Evolutionary conservation across 2,329 filamentous ascomycete genomes (phyloP), one percentile per base, ranked within the genome.

Genomic region (Fusarium euwallaceae): DNA sequence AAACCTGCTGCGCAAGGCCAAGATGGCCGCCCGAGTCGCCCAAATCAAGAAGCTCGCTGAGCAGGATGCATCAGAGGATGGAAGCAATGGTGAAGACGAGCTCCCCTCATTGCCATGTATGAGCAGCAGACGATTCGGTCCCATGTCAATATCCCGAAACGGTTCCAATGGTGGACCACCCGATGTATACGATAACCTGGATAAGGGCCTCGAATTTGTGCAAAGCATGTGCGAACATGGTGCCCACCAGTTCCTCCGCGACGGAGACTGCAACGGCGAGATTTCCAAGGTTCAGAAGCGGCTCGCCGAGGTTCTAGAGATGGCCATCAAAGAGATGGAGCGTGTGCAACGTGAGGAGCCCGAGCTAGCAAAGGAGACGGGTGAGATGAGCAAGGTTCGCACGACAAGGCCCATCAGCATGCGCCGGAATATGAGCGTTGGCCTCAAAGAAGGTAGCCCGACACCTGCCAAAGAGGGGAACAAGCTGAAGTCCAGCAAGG

Each of bases 211-310:
- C 27, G 95, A 98, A 80, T 90, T 90, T 73, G 93, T 94, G 6
- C 95, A 98, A 81, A 89, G 88, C 66, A 90, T 95, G 77, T 97
- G 94, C 80, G 95, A 98, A 84, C 92, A 92, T 64, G 95, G 93
- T 4, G 95, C 95, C 0, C 95, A 97, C 80, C 94, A 97, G 78
- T 95, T 97, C 71, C 87, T 98, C n/a, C 91, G 95, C 27, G 93
- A 95, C 63, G 95, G 95, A 12, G 93, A 97, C 78, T 98, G 95
- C 82, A 88, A 87, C n/a, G 88, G 90, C 20, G 94, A 97, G 81
- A 88, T 98, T 41, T 86, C 87, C 29, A 92, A 91, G 56, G 92
- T 95, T 63, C 90, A 91, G 78, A 86, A 87, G 67, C 90, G 91
- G 17, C 88, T 97, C 51, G 83, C 84, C 10, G 88, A 92, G 65